Evolutionary conservation across 805 yeast genomes (phyloP).

Genomic region (Hanseniaspora guilliermondii): DNA sequence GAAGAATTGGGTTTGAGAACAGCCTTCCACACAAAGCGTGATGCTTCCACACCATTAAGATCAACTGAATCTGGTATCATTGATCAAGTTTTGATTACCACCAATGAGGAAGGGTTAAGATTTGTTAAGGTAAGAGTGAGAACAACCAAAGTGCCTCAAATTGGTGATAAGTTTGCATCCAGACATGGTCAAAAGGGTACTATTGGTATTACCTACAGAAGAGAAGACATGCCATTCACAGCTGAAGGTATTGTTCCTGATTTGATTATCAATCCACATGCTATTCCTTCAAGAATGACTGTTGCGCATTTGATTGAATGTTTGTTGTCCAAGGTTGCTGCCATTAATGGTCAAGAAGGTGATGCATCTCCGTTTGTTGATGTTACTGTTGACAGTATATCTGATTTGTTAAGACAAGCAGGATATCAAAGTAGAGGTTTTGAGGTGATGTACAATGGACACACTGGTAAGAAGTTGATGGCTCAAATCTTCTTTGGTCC

Average conservation of each 20-base stretch:
- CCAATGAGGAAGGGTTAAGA: constrained; percentile 95
- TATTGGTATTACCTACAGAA: constrained; percentile 95
- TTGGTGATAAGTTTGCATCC: constrained; percentile 98
- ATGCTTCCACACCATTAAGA: constrained; percentile 94
- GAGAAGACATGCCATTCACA: constrained; percentile 98
- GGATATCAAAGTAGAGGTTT: constrained; percentile 98
- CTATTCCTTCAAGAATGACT: constrained; percentile 99
- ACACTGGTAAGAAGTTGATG: constrained; percentile 94
- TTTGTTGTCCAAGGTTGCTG: constrained; percentile 85
- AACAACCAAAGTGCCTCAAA: constrained; percentile 96
- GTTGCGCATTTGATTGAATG: constrained; percentile 99
- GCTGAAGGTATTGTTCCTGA: constrained; percentile 95
- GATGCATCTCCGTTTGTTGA: constrained; percentile 99
- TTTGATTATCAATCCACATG: constrained; percentile 94
- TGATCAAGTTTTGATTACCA: constrained; percentile 91
- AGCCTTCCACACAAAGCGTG: constrained; percentile 94
- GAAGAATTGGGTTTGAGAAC: constrained; percentile 98
- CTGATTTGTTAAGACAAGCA: constrained; percentile 80
- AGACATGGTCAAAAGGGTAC: constrained; percentile 99
- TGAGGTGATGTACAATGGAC: constrained; percentile 97
- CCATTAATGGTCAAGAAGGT: constrained; percentile 93
- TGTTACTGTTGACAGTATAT: constrained; percentile 94
- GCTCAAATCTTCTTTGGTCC: constrained; percentile 99
- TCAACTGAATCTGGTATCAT: constrained; percentile 97
- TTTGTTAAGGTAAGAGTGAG: constrained; percentile 98